These are phyloP conservation scores for Candida taoyuanica DNA, from an alignment of 805 yeast species.

Conservation along the genomic window DNA sequence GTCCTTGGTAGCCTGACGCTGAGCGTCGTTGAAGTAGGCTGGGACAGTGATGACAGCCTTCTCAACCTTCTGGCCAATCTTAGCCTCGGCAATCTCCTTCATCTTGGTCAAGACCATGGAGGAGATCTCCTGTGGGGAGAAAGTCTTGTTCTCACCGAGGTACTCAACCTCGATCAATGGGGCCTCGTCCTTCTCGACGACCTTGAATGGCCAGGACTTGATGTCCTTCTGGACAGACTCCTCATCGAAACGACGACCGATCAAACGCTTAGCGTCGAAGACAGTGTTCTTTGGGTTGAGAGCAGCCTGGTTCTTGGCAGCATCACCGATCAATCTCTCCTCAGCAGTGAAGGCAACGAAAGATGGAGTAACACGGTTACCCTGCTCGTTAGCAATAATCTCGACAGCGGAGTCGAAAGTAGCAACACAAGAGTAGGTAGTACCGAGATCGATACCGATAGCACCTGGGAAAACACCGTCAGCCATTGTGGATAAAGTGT, in stretches of 20 bases:
- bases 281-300: constrained; percentile 73
- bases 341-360: constrained; percentile 76
- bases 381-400: constrained; percentile 78
- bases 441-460: constrained; percentile 98
- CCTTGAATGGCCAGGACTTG: constrained; percentile 86
- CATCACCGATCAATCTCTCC: constrained; percentile 78
- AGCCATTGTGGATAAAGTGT: constrained; percentile 53
- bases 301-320: constrained; percentile 82
- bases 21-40: constrained; percentile 77
- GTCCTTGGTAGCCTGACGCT: constrained; percentile 79
- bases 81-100: constrained; percentile 79
- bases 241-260: constrained; percentile 74
- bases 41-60: constrained; percentile 77
- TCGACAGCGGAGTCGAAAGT: constrained; percentile 74
- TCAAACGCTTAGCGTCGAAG: constrained; percentile 79
- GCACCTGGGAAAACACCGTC: constrained; percentile 99
- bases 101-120: constrained; percentile 77
- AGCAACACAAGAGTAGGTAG: constrained; percentile 79
- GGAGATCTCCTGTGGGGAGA: constrained; percentile 72
- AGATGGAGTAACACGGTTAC: constrained; percentile 82
- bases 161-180: constrained; percentile 69
- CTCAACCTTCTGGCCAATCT: constrained; percentile 65
- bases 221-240: constrained; percentile 80
- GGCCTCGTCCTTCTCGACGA: constrained; percentile 57
- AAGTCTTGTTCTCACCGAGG: constrained; percentile 63